A percentile compares a stretch with the other conserved stretches of the same genome.
Evolutionary conservation across 768 basidiomycete species (phyloP).

Genomic region (Galerina sulciceps): DNA sequence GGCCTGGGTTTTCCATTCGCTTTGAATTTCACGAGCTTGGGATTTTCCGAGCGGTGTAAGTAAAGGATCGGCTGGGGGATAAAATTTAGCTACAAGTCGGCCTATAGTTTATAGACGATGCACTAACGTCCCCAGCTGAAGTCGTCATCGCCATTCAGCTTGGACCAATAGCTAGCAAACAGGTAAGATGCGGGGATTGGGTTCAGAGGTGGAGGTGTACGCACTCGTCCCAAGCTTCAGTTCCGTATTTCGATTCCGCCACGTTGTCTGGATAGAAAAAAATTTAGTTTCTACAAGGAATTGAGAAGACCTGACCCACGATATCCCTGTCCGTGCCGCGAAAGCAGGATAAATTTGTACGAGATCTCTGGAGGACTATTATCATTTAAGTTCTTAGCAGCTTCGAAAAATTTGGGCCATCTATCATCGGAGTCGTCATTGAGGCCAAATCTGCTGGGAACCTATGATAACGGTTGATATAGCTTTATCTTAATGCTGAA

Average conservation of each 20-base stretch:
- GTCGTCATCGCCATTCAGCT: constrained; percentile 64
- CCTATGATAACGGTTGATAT: constrained; percentile 6
- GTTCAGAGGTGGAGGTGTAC: constrained; percentile 16
- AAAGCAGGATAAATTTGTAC: constrained; percentile 70
- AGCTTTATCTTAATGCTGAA: not conserved
- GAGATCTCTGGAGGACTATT: constrained; percentile 37
- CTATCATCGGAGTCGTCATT: constrained; percentile 18
- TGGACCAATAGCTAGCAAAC: constrained; percentile 59
- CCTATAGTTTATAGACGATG: not conserved
- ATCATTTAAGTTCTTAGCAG: constrained; percentile 52
- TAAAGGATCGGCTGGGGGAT: constrained; percentile 59
- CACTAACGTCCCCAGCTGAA: constrained; percentile 76
- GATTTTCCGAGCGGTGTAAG: constrained; percentile 60
- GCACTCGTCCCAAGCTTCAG: constrained; percentile 64
- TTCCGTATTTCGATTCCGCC: constrained; percentile 61
- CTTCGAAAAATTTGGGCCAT: constrained; percentile 22
- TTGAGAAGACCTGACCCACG: constrained; percentile 47
- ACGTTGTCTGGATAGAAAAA: constrained; percentile 59
- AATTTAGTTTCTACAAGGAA: not conserved
- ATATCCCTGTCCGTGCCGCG: constrained; percentile 74
- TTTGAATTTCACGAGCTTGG: constrained; percentile 54
- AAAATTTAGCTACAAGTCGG: not conserved
- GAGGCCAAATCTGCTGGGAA: constrained; percentile 25
- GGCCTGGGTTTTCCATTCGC: constrained; percentile 54
- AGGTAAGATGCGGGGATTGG: not conserved